Percentiles rank a stretch among this genome's conserved stretches.
phyloP scores from a whole-genome alignment of 2,329 filamentous ascomycete genomes.

The Sordariomycetes sp. region DNA sequence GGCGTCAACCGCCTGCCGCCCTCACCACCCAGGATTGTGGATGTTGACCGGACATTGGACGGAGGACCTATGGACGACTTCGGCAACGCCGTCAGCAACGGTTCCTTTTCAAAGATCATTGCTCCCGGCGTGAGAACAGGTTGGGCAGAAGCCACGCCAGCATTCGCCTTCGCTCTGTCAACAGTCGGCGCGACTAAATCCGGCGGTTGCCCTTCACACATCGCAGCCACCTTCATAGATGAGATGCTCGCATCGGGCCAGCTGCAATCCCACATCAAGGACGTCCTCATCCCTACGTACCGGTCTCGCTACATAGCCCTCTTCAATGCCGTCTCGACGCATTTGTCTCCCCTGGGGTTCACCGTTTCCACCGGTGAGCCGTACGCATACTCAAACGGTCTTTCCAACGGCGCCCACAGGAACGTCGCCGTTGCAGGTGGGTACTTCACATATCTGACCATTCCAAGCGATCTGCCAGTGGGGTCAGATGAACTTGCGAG shows the following conservation, averaged over 20 bases:
- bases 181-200: slow-evolving; percentile 3
- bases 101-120: slow-evolving; percentile 58
- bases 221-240: slow-evolving; percentile 5
- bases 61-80: slow-evolving; percentile 34
- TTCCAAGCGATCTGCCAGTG: slow-evolving; percentile 25
- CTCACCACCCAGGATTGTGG: slow-evolving; percentile 38
- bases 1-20: slow-evolving; percentile 1
- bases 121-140: slow-evolving; percentile 54
- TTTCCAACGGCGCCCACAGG: not conserved
- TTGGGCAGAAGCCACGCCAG: slow-evolving; percentile 28
- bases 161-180: slow-evolving; percentile 3
- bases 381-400: slow-evolving; percentile 3
- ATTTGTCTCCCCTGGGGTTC: slow-evolving; percentile 10
- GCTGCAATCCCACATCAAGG: slow-evolving; percentile 11
- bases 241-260: slow-evolving; percentile 10
- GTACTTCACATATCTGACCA: slow-evolving; percentile 53
- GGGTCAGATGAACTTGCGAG: slow-evolving; percentile 29
- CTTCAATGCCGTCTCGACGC: slow-evolving; percentile 7
- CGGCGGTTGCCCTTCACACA: slow-evolving; percentile 6
- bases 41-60: slow-evolving; percentile 36
- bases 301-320: slow-evolving; percentile 9
- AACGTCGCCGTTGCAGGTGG: slow-evolving; percentile 33
- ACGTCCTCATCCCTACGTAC: slow-evolving; percentile 11
- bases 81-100: slow-evolving; percentile 57
- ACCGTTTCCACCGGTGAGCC: slow-evolving; percentile 7